These are phyloP conservation scores for Pontederia paniculata DNA, from an alignment of 176 grass and related monocot genomes.

Conservation along the genomic window DNA sequence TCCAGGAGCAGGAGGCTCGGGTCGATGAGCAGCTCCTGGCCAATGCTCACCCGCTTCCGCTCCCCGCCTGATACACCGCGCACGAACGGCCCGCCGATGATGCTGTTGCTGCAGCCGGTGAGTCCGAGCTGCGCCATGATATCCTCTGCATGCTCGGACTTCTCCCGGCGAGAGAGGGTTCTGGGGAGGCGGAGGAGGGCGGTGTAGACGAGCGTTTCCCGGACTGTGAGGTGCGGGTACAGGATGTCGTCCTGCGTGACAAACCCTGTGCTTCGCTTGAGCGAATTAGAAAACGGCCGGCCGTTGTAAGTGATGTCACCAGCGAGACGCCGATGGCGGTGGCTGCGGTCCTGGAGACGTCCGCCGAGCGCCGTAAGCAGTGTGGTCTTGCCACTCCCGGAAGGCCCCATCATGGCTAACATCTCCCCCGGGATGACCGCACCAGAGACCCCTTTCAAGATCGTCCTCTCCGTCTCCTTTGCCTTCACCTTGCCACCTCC, in stretches of 20 bases:
- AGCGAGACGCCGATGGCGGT: background rate
- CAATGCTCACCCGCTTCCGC: slow-evolving; percentile 44
- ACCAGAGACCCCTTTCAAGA: background rate
- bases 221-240: background rate
- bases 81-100: background rate
- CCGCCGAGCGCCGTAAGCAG: background rate
- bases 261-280: background rate
- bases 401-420: background rate
- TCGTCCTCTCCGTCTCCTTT: background rate
- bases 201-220: background rate
- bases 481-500: background rate
- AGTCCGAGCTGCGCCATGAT: slow-evolving; percentile 1
- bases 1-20: slow-evolving; percentile 39
- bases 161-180: background rate
- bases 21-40: slow-evolving; percentile 42
- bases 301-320: background rate
- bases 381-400: background rate
- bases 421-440: background rate
- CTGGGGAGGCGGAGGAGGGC: slow-evolving; percentile 1
- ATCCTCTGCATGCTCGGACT: background rate
- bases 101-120: background rate
- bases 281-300: background rate
- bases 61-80: slow-evolving; percentile 48
- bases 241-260: background rate
- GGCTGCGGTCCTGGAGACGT: background rate